Evolutionary conservation across 192 early-diverging fungal genomes (phyloP), one percentile per base, ranked within the genome.

Genomic region (Gonapodya prolifera): DNA sequence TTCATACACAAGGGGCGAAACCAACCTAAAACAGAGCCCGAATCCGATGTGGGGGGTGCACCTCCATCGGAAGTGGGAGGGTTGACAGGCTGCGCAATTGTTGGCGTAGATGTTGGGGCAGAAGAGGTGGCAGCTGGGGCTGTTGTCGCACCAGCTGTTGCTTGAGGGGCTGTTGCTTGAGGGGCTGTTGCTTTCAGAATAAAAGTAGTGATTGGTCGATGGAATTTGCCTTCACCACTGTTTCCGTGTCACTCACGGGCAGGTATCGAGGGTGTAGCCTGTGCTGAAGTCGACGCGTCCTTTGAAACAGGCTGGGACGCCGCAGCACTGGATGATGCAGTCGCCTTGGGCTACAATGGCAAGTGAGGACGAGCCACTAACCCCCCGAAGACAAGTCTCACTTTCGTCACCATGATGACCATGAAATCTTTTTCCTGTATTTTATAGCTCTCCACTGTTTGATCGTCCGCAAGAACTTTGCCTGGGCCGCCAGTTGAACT

Each of bases 371-470:
- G 1, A 1, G 0, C 71, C 8, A 73, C 35, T 35, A 30, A 30
- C 30, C 16, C 31, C 23, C 75, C 34, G 0, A 28, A 34, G 75
- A 23, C 35, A 2, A 34, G 30, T 33, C 13, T 17, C 86, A 93
- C 91, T 90, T 97, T 97, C 79, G 90, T 88, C 8, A 93, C 90
- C 96, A 98, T 98, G 2, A 96, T 87, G 45, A 98, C 96, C 81
- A 98, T 84, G 82, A 98, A 98, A 77, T 95, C 94, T 82, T 92
- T 95, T 80, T 98, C 96, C 29, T 78, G 85, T 76, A 97, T 92
- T 33, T 92, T 90, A 78, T 89, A 89, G 33, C 91, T 87, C 28
- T 83, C 88, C 2, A 98, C 83, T 0, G 91, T 88, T 77, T 91
- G 87, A 45, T 85, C 88, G 82, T 98, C 92, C 16, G 78, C 84